Evolutionary conservation across 768 basidiomycete genomes (phyloP), one percentile per base, ranked within the genome.

Genomic region (Podaxis sp.): DNA sequence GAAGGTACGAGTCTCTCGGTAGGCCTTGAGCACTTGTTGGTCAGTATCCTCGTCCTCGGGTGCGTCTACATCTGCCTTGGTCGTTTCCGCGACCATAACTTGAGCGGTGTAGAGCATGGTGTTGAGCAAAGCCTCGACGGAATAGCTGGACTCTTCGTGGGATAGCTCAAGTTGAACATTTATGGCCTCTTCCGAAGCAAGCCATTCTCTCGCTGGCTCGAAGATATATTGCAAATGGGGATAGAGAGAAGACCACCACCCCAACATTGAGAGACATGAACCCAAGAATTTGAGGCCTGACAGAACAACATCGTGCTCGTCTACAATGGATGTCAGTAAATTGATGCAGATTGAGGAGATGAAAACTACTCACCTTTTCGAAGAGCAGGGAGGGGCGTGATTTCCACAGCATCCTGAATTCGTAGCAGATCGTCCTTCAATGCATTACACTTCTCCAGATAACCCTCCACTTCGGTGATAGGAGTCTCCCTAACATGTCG

Each of bases 71-170:
- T 56, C 59, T 22, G 79, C 70, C 22, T 55, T 63, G 19, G 22
- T 40, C 36, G 19, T 49, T 33, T 54, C 57, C 43, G 76, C 69
- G 13, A 86, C 74, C 67, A 93, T 68, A 22, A 79, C 74, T 68
- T 96, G 94, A 22, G 89, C 80, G 36, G 79, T 79, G 33, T 91
- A 72, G 22, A 96, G 81, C 52, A 94, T 75, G 0, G 78, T 70
- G 65, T 89, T 83, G 66, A 95, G 82, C 59, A 90, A 68, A 2
- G 65, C 36, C 57, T 84, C 79, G 1, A 75, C 69, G 54, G 68
- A 66, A 24, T 40, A 17, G 27, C 19, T 29, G 19, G 41, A 25
- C 3, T 37, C 40, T 15, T 47, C 49, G 9, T 41, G 46, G 15
- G 19, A 33, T 11, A 27, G 29, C 29, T 53, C 29, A 25, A 47